A percentile compares a stretch with the other conserved stretches of the same genome.
phyloP scores from a whole-genome alignment of 1,139 yeast species.

The Magnusiomyces tetraspermus region DNA sequence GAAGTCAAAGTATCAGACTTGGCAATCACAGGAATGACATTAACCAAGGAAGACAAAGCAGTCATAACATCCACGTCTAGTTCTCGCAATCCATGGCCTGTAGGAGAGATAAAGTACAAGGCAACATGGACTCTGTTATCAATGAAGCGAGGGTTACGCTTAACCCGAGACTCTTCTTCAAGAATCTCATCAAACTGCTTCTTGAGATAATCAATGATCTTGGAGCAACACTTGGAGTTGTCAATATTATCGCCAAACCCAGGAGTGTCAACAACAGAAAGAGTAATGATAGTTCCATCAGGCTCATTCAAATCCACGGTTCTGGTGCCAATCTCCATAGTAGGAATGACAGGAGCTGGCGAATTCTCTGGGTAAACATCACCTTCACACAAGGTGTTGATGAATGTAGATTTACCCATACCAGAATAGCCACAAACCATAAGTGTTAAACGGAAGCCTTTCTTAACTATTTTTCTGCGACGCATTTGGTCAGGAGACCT shows the following conservation, averaged over 20 bases:
- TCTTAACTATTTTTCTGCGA: conserved; percentile 66
- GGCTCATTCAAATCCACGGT: conserved; percentile 24
- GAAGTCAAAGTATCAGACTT: conserved; percentile 82
- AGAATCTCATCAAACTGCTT: conserved; percentile 88
- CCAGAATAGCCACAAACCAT: conserved; percentile 70
- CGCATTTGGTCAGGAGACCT: conserved; percentile 30
- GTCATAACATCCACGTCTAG: conserved; percentile 71
- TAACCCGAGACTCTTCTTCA: conserved; percentile 82
- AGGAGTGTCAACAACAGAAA: conserved; percentile 62
- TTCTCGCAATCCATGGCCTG: conserved; percentile 69
- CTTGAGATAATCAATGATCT: conserved; percentile 67
- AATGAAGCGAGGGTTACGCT: conserved; percentile 67
- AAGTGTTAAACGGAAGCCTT: conserved; percentile 71
- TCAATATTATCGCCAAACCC: conserved; percentile 71
- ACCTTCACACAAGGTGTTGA: conserved; percentile 80
- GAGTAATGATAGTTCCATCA: conserved; percentile 56
- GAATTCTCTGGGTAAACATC: conserved; percentile 41
- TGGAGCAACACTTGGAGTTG: conserved; percentile 54
- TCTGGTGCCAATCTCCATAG: conserved; percentile 14
- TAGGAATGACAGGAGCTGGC: conserved; percentile 8
- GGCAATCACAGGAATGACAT: conserved; percentile 78
- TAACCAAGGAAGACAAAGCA: conserved; percentile 68
- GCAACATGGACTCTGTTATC: conserved; percentile 70
- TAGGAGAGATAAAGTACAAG: conserved; percentile 60
- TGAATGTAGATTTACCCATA: conserved; percentile 69